Conservation (phyloP, 2,329 filamentous ascomycete genomes). For the Alternaria gaisen region DNA sequence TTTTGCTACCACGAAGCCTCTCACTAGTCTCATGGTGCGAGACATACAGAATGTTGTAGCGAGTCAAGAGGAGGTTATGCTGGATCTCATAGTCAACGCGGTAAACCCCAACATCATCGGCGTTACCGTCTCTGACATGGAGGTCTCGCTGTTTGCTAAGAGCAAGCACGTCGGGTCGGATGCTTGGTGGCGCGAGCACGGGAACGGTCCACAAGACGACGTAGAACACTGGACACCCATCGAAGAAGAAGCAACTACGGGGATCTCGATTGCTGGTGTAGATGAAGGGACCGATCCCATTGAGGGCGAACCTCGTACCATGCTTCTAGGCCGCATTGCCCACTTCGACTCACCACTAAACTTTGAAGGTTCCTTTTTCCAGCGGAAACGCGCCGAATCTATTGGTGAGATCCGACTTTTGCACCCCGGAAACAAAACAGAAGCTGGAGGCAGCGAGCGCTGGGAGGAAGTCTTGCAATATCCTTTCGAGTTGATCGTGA, state of each 20-base stretch:
- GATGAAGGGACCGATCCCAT: constrained; percentile 70
- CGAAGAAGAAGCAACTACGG: constrained; percentile 15
- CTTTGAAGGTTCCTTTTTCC: constrained; percentile 90
- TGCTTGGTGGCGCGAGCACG: constrained; percentile 53
- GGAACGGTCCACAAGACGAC: constrained; percentile 28
- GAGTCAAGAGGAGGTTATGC: constrained; percentile 93
- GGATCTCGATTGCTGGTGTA: constrained; percentile 29
- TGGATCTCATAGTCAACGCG: constrained; percentile 87
- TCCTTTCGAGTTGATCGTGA: constrained; percentile 91
- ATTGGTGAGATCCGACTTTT: constrained; percentile 83
- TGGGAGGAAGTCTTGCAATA: constrained; percentile 93
- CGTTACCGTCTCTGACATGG: constrained; percentile 84
- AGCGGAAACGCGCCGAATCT: constrained; percentile 74
- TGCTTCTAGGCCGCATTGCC: constrained; percentile 89
- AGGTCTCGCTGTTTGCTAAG: constrained; percentile 93
- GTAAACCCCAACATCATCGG: constrained; percentile 93
- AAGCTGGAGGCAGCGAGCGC: constrained; percentile 78
- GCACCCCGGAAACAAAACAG: constrained; percentile 87
- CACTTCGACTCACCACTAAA: constrained; percentile 86
- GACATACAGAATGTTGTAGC: constrained; percentile 90
- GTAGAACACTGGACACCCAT: constrained; percentile 42
- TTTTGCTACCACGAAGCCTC: constrained; percentile 88
- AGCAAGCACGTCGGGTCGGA: constrained; percentile 82
- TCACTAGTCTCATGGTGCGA: constrained; percentile 79
- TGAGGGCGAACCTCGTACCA: constrained; percentile 75